Evolutionary conservation across 805 yeast genomes (phyloP), one percentile per base, ranked within the genome.

Genomic region (Candida michaelii): DNA sequence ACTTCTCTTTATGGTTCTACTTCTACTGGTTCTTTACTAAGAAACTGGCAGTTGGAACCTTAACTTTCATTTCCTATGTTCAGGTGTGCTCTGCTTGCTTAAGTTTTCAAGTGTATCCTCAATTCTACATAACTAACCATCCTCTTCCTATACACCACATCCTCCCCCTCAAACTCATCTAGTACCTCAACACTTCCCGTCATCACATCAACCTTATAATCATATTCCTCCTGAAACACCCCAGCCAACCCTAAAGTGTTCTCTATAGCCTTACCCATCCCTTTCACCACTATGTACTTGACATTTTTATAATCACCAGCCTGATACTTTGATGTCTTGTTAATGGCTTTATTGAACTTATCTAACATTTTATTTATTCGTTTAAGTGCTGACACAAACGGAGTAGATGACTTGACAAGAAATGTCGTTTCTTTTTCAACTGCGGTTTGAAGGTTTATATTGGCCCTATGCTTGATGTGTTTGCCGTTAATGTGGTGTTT

Each of bases 371-470:
- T 80, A 30, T 71, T 71, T 2, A 83, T 74, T 39, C 85, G 71
- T 54, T 88, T 88, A 31, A 88, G 54, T 0, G 85, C 89, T 9
- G 91, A 77, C 10, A 87, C 71, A 52, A 72, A 85, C 2, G 96
- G 93, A 3, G 95, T 84, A 1, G 62, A 59, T 1, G 83, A 61
- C 49, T 85, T 84, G 27, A 89, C 69, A 45, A 77, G 75, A 9
- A 85, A 62, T 2, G 76, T 70, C 0, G 79, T 69, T 16, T 74
- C 71, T 31, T 69, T 45, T 45, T 77, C 74, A 17, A 72, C 64
- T 51, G 68, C 63, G 47, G 51, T 53, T 39, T 71, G 58, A 56
- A 75, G 64, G 16, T 54, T 50, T 11, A 67, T 60, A 12, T 79
- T 76, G 3, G 85, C 76, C 12, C 79, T 67, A 54, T 83, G 87